A percentile compares a stretch with the other conserved stretches of the same genome.
Evolutionary conservation across 2,329 filamentous ascomycete species (phyloP).

Genomic region (Tolypocladium endophyticum): DNA sequence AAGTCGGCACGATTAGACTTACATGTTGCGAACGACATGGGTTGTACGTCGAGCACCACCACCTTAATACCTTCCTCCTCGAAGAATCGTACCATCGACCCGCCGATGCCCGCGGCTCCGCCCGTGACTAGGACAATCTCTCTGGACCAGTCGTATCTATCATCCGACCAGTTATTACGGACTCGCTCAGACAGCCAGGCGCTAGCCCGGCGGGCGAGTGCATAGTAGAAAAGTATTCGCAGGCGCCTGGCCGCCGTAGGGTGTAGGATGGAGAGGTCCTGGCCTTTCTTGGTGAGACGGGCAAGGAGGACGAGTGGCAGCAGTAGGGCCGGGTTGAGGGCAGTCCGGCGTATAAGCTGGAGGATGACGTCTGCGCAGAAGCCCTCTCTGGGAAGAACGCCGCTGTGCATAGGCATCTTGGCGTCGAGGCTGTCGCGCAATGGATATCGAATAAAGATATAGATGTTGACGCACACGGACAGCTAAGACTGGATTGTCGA

Average conservation of each 20-base stretch:
- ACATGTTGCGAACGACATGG: constrained; percentile 42
- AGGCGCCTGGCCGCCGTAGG: constrained; percentile 40
- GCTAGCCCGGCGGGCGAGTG: constrained; percentile 15
- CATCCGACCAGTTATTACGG: constrained; percentile 24
- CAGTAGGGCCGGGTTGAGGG: constrained; percentile 53
- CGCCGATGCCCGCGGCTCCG: constrained; percentile 64
- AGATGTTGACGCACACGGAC: neutral
- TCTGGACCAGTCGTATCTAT: constrained; percentile 51
- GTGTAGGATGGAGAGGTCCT: constrained; percentile 41
- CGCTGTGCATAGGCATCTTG: constrained; percentile 33
- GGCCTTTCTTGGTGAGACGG: constrained; percentile 52
- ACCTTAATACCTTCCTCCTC: constrained; percentile 55
- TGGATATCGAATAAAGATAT: too few relatives aligned
- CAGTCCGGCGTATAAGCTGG: constrained; percentile 46
- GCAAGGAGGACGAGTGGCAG: constrained; percentile 53
- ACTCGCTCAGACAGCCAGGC: constrained; percentile 21
- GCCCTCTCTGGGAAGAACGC: constrained; percentile 44
- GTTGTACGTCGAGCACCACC: constrained; percentile 60
- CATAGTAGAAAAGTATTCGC: constrained; percentile 18
- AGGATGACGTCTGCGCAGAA: constrained; percentile 51
- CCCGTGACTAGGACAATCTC: constrained; percentile 69
- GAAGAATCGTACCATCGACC: constrained; percentile 52
- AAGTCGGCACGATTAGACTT: constrained; percentile 10
- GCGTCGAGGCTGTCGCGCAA: neutral
- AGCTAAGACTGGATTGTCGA: neutral